These are phyloP conservation scores for Daldinia bambusicola DNA, from an alignment of 495 filamentous ascomycete genomes.

Conservation along the genomic window DNA sequence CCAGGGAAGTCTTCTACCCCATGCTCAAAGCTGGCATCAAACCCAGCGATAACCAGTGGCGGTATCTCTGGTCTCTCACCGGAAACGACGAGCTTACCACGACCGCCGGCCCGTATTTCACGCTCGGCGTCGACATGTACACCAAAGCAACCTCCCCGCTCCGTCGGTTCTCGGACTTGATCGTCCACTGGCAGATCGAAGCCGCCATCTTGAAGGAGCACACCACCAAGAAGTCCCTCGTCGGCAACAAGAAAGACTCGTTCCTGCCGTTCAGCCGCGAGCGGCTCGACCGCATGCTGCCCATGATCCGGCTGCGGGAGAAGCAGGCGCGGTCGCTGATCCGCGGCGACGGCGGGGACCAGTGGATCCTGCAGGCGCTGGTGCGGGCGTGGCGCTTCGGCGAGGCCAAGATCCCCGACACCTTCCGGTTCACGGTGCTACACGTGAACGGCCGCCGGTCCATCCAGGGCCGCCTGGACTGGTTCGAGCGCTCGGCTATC, in stretches of 20 bases:
- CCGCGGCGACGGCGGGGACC: slow-evolving; percentile 47
- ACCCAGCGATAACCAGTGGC: slow-evolving; percentile 68
- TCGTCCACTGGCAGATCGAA: slow-evolving; percentile 94
- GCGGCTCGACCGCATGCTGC: slow-evolving; percentile 65
- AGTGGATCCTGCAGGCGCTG: slow-evolving; percentile 76
- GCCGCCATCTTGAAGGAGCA: slow-evolving; percentile 78
- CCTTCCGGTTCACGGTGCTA: slow-evolving; percentile 65
- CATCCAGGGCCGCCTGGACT: slow-evolving; percentile 51
- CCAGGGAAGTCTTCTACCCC: slow-evolving; percentile 60
- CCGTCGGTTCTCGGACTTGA: slow-evolving; percentile 81
- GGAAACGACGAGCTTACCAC: slow-evolving; percentile 64
- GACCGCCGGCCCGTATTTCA: slow-evolving; percentile 63
- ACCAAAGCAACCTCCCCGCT: slow-evolving; percentile 86
- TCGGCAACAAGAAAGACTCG: slow-evolving; percentile 48
- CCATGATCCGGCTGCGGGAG: slow-evolving; percentile 62
- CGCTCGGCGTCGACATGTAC: slow-evolving; percentile 76
- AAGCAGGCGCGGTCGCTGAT: slow-evolving; percentile 48
- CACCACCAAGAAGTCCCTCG: slow-evolving; percentile 61
- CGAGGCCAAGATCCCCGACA: slow-evolving; percentile 69
- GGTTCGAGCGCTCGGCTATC: slow-evolving; percentile 51
- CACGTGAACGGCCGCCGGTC: slow-evolving; percentile 28
- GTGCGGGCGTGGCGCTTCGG: slow-evolving; percentile 79
- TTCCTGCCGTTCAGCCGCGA: slow-evolving; percentile 72
- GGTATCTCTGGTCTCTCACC: slow-evolving; percentile 66
- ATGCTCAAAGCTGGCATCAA: slow-evolving; percentile 62